phyloP scores from a whole-genome alignment of 148 eudicot genomes.

The Fagopyrum tataricum region DNA sequence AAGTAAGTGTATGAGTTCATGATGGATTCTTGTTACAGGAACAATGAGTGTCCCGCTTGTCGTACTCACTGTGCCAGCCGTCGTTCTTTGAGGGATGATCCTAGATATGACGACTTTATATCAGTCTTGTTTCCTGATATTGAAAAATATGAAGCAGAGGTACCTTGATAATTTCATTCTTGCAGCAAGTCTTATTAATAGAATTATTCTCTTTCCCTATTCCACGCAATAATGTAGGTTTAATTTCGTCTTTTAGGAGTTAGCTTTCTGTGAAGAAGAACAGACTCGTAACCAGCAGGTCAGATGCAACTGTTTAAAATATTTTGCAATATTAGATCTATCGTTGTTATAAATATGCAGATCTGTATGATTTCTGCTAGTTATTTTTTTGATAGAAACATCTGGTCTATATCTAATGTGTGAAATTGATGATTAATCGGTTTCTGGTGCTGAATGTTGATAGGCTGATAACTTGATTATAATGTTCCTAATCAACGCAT shows the following conservation, averaged over 20 bases:
- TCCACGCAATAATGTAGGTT: not conserved
- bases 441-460: not conserved
- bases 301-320: not conserved
- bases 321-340: not conserved
- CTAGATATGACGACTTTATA: conserved; percentile 64
- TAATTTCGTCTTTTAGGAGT: conserved; percentile 32
- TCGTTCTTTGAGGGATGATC: conserved; percentile 77
- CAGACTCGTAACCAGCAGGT: conserved; percentile 70
- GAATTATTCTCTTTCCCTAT: not conserved
- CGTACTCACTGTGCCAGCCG: conserved; percentile 92
- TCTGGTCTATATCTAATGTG: not conserved
- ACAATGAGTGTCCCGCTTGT: conserved; percentile 86
- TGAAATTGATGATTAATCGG: not conserved
- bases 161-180: conserved; percentile 19
- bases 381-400: not conserved
- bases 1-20: conserved; percentile 8
- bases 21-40: conserved; percentile 28
- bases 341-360: not conserved
- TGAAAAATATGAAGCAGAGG: conserved; percentile 80
- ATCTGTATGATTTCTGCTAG: not conserved
- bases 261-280: conserved; percentile 77
- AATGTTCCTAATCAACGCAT: not conserved
- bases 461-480: not conserved
- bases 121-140: conserved; percentile 63
- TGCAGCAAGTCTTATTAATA: not conserved